A percentile compares a stretch with the other conserved stretches of the same genome.
Evolutionary conservation across 257 asterid species (phyloP).

Genomic region (Avicennia marina): DNA sequence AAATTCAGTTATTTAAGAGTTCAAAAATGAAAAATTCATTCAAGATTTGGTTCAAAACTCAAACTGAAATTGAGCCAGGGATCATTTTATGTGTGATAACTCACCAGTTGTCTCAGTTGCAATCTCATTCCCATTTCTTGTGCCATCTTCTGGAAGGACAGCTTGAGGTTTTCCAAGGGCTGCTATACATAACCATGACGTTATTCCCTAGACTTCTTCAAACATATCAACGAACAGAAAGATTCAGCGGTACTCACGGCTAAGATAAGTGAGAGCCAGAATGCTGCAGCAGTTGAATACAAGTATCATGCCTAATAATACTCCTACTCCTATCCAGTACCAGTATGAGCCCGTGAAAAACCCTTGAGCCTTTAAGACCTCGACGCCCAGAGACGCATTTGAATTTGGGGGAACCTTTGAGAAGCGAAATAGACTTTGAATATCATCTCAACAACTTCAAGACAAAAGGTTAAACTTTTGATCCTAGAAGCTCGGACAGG

Average conservation of each 20-base stretch:
- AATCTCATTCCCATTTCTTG: conserved; percentile 4
- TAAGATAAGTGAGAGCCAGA: conserved; percentile 26
- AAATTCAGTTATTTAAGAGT: too few species aligned
- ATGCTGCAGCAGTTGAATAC: conserved; percentile 6
- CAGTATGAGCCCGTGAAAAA: conserved; percentile 20
- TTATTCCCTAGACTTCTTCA: too few species aligned
- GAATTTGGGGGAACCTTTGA: conserved; percentile 11
- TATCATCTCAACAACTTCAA: not conserved
- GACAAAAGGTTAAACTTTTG: not conserved
- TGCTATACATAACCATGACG: conserved; percentile 20
- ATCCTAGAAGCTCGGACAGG: too few species aligned
- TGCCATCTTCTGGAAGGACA: conserved; percentile 20
- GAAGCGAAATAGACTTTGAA: not conserved
- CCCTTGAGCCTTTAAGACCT: conserved; percentile 25
- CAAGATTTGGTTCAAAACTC: too few species aligned
- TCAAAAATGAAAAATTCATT: too few species aligned
- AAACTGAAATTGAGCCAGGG: too few species aligned
- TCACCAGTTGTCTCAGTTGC: too few species aligned
- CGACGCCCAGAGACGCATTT: conserved; percentile 26
- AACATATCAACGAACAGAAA: too few species aligned
- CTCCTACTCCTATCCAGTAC: conserved; percentile 42
- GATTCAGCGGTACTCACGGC: conserved; percentile 34
- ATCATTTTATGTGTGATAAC: too few species aligned
- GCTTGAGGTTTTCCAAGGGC: conserved; percentile 49
- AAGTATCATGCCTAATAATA: conserved; percentile 24